phyloP scores from a whole-genome alignment of 768 basidiomycete species.

The Boletus pseudopeckii region DNA sequence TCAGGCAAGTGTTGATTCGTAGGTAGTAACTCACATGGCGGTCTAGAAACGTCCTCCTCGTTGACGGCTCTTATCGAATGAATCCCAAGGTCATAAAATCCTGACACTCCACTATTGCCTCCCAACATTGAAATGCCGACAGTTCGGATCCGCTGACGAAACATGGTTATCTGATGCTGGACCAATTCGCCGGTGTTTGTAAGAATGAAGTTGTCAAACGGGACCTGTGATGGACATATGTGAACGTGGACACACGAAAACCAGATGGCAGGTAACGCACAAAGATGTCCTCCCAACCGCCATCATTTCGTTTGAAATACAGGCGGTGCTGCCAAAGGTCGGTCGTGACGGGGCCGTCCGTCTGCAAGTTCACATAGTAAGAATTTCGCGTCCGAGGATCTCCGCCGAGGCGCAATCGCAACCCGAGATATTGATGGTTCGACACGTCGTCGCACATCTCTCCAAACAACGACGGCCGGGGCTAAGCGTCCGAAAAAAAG shows the following conservation, averaged over 20 bases:
- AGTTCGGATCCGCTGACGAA: conserved; percentile 68
- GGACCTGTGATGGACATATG: conserved; percentile 54
- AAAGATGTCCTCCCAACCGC: conserved; percentile 78
- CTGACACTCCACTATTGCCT: conserved; percentile 71
- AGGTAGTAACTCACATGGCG: conserved; percentile 25
- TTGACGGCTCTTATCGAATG: conserved; percentile 82
- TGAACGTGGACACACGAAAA: neutral
- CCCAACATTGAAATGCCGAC: conserved; percentile 88
- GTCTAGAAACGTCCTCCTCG: conserved; percentile 53
- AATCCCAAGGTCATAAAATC: conserved; percentile 78
- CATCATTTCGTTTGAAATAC: conserved; percentile 64
- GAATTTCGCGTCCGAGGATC: conserved; percentile 72
- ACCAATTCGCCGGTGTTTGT: conserved; percentile 73
- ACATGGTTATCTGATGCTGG: conserved; percentile 70
- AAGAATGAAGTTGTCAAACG: conserved; percentile 70
- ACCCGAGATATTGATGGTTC: conserved; percentile 71
- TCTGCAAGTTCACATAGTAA: conserved; percentile 95
- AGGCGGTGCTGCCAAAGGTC: conserved; percentile 96
- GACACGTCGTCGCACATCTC: conserved; percentile 82
- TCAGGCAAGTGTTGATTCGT: neutral
- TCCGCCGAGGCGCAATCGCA: conserved; percentile 77
- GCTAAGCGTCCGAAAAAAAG: conserved; percentile 36
- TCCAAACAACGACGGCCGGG: conserved; percentile 82
- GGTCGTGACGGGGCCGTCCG: conserved; percentile 72
- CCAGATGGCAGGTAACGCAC: conserved; percentile 38